These are phyloP conservation scores for Parmelia sp. DNA, from an alignment of 495 filamentous ascomycete genomes.

Conservation along the genomic window DNA sequence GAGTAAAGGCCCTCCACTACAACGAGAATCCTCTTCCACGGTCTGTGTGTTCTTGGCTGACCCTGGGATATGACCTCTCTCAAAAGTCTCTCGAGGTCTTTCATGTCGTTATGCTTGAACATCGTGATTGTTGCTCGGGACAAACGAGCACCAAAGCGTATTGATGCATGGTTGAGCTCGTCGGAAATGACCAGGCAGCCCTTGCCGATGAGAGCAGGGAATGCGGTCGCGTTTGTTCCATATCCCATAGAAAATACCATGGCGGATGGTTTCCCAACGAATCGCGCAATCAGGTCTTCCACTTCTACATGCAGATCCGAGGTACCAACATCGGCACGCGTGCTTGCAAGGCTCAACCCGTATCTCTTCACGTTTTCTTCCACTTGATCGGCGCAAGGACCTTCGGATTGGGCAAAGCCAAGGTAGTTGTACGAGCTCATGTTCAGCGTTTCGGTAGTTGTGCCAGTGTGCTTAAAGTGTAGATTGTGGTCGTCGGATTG, in stretches of 20 bases:
- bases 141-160: conserved; percentile 86
- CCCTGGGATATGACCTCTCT: conserved; percentile 92
- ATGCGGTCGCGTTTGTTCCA: conserved; percentile 84
- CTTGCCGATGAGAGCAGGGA: conserved; percentile 85
- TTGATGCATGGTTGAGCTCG: conserved; percentile 95
- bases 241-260: conserved; percentile 99
- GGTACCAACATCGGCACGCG: conserved; percentile 77
- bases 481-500: conserved; percentile 82
- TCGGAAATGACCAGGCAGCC: conserved; percentile 91
- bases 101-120: conserved; percentile 97
- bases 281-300: conserved; percentile 79
- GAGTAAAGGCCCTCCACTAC: conserved; percentile 96
- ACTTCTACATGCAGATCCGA: conserved; percentile 83
- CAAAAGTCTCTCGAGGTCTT: conserved; percentile 71
- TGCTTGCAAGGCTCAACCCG: conserved; percentile 71
- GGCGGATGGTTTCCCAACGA: conserved; percentile 85
- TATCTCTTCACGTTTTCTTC: conserved; percentile 80
- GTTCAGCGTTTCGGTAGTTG: conserved; percentile 91
- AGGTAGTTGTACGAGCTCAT: conserved; percentile 99
- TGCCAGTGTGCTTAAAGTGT: conserved; percentile 79
- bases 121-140: conserved; percentile 91
- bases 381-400: conserved; percentile 89
- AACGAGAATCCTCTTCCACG: conserved; percentile 98
- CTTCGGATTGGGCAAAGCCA: conserved; percentile 95
- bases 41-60: conserved; percentile 91